Evolutionary conservation across 352 stramenopile genomes (phyloP), one percentile per base, ranked within the genome.

Genomic region (Phytophthora tentaculata): DNA sequence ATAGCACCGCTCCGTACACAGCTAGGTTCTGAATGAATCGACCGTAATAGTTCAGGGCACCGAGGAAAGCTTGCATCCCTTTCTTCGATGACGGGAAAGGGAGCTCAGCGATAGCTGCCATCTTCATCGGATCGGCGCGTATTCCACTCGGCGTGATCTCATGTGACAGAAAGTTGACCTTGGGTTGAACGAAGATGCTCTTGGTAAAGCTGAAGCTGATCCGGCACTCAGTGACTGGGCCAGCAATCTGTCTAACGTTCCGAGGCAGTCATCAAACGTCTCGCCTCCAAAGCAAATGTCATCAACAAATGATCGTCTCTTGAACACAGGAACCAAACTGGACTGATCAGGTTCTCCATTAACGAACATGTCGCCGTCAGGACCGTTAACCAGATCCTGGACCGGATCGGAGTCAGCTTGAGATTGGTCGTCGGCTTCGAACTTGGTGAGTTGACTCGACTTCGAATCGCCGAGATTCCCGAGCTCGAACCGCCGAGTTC

Each of bases 191-290:
- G 8, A 49, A 59, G 5, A 59, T 55, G 16, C 44, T 47, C 26
- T 62, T 62, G 2, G 44, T 62, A 5, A 54, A 62, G 19, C 43
- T 62, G 9, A 37, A 16, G 12, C 44, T 47, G 5, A 62, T 62
- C 16, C 44, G 4, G n/a, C 55, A 62, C 28, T 62, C 44, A 5
- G 43, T 17, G 43, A 62, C 2, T 43, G n/a, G 0, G 56, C 22
- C n/a, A 62, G 16, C 1, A 62, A 26, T 1, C 28, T 3, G 32
- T 62, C 56, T 2, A 62, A 7, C 1, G 29, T 64, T 7, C 1
- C 39, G 14, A 56, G 7, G n/a, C 24, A 56, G 1, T 24, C 49
- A 2, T 54, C 28, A 7, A 64, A 55, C 0, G 45, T 49, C 7
- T 28, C 35, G 0, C 45, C 45, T 14, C 56, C 44, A 5, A 64